Evolutionary conservation across 495 filamentous ascomycete genomes (phyloP), one percentile per base, ranked within the genome.

Genomic region (Penicillium coffeae): DNA sequence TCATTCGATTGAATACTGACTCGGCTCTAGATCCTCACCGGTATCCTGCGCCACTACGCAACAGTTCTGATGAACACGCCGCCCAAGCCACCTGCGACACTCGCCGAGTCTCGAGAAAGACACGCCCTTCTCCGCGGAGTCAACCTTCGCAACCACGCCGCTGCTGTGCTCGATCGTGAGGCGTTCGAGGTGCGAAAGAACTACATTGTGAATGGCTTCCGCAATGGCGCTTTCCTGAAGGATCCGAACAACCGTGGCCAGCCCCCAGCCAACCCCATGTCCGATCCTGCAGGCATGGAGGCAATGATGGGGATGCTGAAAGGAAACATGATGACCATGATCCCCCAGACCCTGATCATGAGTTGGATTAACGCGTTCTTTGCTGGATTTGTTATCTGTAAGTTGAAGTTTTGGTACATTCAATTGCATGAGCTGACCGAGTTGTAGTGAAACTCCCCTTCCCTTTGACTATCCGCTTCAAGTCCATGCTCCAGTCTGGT

Each of bases 281-380:
- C 85, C 27, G 93, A 98, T 68, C 93, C 93, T n/a, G 87, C 84
- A 41, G 90, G 88, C 40, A 98, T 97, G 94, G 94, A 97, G 62
- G 90, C 88, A 47, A 96, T 97, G 92, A 97, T 97, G 93, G 92
- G 92, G 47, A 95, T 95, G 90, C 88, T 97, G 83, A 98, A 96
- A 82, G 90, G 90, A 42, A 95, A 98, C 60, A 95, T 98, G 89
- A 90, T 92, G 55, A 97, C 96, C 93, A 97, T 98, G 78, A 89
- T 98, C 34, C 94, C 93, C 38, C 95, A 98, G 66, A 97, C 91
- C 3, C 68, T 97, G 67, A 97, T 97, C 54, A 98, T 98, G 93
- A 89, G 93, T 44, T 98, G 93, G 93, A 96, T 98, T 59, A 98
- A 97, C 74, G 90, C 93, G 0, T 97, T 97, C 66, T 98, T 98